Base-by-base conservation (phyloP, 768 basidiomycete genomes). In the Pholiota conissans region DNA sequence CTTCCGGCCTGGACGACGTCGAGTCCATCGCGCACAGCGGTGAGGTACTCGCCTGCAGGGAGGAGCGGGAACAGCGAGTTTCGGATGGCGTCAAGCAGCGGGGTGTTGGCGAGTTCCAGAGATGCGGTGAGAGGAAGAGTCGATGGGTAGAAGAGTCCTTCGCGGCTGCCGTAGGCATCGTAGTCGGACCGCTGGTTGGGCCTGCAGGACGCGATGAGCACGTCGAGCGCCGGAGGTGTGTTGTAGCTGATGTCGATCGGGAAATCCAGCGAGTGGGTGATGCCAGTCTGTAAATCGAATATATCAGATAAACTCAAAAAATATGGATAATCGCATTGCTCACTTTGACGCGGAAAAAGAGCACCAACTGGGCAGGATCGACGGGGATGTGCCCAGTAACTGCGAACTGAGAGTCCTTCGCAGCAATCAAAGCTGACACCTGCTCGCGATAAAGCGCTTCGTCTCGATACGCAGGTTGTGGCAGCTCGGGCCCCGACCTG, bases 271-370 rank as follows among this genome's bases (percentile, higher is more conserved):
- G 89, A 87, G 67, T 93, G 89, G 0, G 88, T 85, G 59, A 90
- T 87, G 29, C 87, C 90, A 59, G 84, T 85, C 90, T 93, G 48
- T 6, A 40, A n/a, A 34, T 28, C 50, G 28, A 52, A 28, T 27
- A 11, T 34, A 53, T 67, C 47, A 59, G 54, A 39, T 27, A 22
- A 40, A 22, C 29, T 24, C 49, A 20, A 14, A 40, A 29, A 11
- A n/a, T 52, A 26, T 35, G 30, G 30, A 24, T 39, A 39, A 9
- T 39, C 4, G 16, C 30, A 28, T 22, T 20, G 69, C 79, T 39
- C 61, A 86, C 91, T 82, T 89, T 88, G 37, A 89, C 84, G 20
- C 90, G 80, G 75, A 93, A 93, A 76, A 92, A 92, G 52, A 93
- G 73, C 11, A 84, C 81, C 34, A 91, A 73, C 58, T 82, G 81